Evolutionary conservation across 805 yeast species (phyloP).

Genomic region (Metschnikowia similis): DNA sequence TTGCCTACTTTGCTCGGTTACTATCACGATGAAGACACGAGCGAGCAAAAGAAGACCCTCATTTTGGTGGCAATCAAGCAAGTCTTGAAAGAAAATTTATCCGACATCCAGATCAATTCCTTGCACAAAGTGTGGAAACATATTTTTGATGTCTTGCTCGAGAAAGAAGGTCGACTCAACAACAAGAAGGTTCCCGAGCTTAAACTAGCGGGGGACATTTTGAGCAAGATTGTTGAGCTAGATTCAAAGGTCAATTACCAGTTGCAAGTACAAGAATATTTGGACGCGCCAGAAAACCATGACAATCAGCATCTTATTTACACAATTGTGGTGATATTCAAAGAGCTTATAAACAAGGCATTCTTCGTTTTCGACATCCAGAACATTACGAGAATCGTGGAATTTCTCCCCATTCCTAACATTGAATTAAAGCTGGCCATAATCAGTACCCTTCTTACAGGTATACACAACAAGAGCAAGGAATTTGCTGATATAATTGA

Average conservation of each 20-base stretch:
- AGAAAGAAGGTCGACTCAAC: conserved; percentile 5
- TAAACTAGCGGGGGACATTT: conserved; percentile 33
- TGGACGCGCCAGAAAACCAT: conserved; percentile 7
- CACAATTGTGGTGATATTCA: conserved; percentile 31
- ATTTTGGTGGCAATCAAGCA: conserved; percentile 21
- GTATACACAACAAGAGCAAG: conserved; percentile 52
- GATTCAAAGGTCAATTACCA: conserved; percentile 13
- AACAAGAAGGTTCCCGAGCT: conserved; percentile 22
- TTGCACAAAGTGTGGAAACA: conserved; percentile 12
- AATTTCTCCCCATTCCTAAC: conserved; percentile 28
- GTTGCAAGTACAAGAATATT: conserved; percentile 14
- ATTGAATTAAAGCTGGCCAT: conserved; percentile 59
- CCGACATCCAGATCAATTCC: neutral
- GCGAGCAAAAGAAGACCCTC: conserved; percentile 10
- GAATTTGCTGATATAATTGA: conserved; percentile 44
- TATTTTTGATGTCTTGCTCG: conserved; percentile 7
- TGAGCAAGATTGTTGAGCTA: conserved; percentile 23
- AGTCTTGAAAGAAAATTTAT: conserved; percentile 16
- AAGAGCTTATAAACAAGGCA: conserved; percentile 21
- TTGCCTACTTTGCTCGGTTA: conserved; percentile 34
- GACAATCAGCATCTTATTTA: conserved; percentile 20
- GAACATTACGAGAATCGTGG: conserved; percentile 9
- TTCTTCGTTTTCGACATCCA: conserved; percentile 8
- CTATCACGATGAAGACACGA: conserved; percentile 6
- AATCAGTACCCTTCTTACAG: conserved; percentile 53